phyloP scores from a whole-genome alignment of 306 rosid species.

The Sesbania bispinosa region DNA sequence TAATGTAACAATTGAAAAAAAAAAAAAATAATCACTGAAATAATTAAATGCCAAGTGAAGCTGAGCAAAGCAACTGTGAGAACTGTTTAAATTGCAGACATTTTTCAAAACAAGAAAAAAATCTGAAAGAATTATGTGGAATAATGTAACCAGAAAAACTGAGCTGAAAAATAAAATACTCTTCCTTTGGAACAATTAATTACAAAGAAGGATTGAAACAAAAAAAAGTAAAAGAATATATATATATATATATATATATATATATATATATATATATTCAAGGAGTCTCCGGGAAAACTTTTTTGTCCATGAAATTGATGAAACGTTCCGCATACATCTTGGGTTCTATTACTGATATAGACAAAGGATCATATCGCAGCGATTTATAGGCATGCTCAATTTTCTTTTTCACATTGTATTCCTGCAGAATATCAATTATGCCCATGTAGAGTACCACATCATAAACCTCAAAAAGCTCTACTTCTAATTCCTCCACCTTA shows the following conservation, averaged over 20 bases:
- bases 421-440: conserved; percentile 88
- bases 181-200: conserved; percentile 21
- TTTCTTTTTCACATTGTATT: conserved; percentile 68
- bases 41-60: background rate
- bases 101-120: background rate
- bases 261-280: conserved; percentile 30
- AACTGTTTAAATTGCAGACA: conserved; percentile 5
- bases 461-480: conserved; percentile 74
- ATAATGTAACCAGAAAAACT: conserved; percentile 19
- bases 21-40: background rate
- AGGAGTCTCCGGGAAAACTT: conserved; percentile 52
- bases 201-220: conserved; percentile 9
- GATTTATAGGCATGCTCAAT: conserved; percentile 74
- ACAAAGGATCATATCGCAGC: conserved; percentile 39
- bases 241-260: too few species aligned
- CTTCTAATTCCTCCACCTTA: conserved; percentile 55
- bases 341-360: conserved; percentile 78
- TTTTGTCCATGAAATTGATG: conserved; percentile 62
- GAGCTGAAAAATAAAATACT: background rate
- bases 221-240: conserved; percentile 4
- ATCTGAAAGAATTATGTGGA: background rate
- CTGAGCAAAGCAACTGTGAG: background rate
- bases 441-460: conserved; percentile 94
- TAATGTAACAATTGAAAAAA: too few species aligned
- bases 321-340: conserved; percentile 70